A percentile compares a stretch with the other conserved stretches of the same genome.
Conservation (phyloP, 306 rosid genomes). For the Delonix regia region DNA sequence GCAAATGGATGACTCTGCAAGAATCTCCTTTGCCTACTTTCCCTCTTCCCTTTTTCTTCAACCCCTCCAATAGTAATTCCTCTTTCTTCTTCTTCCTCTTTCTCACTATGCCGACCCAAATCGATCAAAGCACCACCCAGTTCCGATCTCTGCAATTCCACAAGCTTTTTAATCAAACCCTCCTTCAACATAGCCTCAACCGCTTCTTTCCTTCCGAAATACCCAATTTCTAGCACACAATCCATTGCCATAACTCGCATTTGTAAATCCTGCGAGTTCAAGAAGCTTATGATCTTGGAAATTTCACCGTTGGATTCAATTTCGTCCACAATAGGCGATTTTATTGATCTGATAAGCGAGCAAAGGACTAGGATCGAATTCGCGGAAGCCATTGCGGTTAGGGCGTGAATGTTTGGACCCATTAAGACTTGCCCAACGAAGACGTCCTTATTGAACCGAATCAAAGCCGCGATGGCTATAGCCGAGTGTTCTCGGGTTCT, state of each 20-base stretch:
- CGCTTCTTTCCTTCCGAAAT: conserved; percentile 87
- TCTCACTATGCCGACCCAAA: conserved; percentile 29
- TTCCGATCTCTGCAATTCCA: conserved; percentile 77
- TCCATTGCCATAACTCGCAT: conserved; percentile 56
- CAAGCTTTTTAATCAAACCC: conserved; percentile 67
- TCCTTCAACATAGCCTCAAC: conserved; percentile 77
- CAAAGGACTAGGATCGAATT: conserved; percentile 60
- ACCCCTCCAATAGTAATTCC: conserved; percentile 32
- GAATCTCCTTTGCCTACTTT: conserved; percentile 38
- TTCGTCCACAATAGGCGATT: conserved; percentile 87
- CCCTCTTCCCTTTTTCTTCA: conserved; percentile 35
- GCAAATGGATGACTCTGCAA: conserved; percentile 64
- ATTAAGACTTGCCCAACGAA: conserved; percentile 80
- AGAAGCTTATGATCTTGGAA: conserved; percentile 51
- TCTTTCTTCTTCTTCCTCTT: conserved; percentile 34
- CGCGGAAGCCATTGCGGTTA: conserved; percentile 54
- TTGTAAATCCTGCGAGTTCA: conserved; percentile 41
- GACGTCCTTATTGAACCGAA: conserved; percentile 83
- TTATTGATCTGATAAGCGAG: conserved; percentile 57
- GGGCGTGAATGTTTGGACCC: conserved; percentile 58
- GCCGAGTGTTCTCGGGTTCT: conserved; percentile 63
- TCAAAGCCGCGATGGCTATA: conserved; percentile 48
- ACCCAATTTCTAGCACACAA: conserved; percentile 79
- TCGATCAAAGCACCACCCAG: conserved; percentile 62
- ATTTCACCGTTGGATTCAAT: conserved; percentile 70